Evolutionary conservation across 148 eudicot species (phyloP).

Genomic region (Diospyros kaki): DNA sequence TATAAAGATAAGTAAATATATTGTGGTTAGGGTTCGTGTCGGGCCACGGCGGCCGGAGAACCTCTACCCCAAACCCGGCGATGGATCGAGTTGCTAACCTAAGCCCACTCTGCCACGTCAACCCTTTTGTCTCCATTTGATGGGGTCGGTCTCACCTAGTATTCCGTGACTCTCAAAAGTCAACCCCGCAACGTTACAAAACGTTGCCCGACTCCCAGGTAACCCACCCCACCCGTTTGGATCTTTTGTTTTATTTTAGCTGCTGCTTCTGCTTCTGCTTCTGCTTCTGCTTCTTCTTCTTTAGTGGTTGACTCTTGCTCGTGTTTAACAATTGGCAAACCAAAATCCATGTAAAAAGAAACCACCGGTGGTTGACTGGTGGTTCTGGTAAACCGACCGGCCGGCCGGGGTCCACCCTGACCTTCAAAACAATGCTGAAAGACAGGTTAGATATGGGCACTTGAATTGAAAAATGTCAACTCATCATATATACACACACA

Average conservation of each 20-base stretch:
- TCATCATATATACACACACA: not conserved
- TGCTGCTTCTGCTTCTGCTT: too few species aligned
- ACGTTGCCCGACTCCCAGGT: not conserved
- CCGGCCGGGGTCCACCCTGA: too few species aligned
- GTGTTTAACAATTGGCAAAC: conserved; percentile 5
- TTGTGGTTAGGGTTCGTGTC: too few species aligned
- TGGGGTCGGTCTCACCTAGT: not conserved
- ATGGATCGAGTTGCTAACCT: conserved; percentile 1
- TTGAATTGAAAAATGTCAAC: not conserved
- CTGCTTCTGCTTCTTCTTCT: conserved; percentile 2
- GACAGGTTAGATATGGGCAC: not conserved
- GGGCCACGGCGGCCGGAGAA: too few species aligned
- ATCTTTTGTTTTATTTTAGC: not conserved
- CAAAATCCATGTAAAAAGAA: conserved; percentile 22
- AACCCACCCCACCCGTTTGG: not conserved
- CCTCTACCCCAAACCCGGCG: too few species aligned
- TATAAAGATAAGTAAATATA: too few species aligned
- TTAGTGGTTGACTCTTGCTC: conserved; percentile 35
- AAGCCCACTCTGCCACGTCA: conserved; percentile 18
- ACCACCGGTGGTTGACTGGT: too few species aligned
- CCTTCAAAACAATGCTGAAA: too few species aligned
- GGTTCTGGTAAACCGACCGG: too few species aligned
- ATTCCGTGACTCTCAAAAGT: conserved; percentile 15
- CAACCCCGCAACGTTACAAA: conserved; percentile 16
- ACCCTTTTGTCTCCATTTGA: conserved; percentile 14